Evolutionary conservation across 495 filamentous ascomycete species (phyloP).

Genomic region (Penicillium subrubescens): DNA sequence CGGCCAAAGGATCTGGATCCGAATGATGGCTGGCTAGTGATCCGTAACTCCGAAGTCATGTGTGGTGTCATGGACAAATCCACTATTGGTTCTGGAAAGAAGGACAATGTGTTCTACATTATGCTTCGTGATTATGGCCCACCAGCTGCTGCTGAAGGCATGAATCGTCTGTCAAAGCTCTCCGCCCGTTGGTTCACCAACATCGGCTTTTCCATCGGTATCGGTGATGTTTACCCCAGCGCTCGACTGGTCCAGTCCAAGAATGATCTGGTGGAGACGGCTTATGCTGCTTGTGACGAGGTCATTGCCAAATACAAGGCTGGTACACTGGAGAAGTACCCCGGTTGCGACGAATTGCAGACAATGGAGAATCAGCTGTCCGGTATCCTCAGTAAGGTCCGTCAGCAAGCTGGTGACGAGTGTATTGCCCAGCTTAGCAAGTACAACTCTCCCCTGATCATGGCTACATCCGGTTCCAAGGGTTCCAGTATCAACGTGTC

Average conservation of each 20-base stretch:
- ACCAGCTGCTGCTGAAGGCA: slow-evolving; percentile 81
- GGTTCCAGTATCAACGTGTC: slow-evolving; percentile 97
- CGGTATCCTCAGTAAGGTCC: slow-evolving; percentile 86
- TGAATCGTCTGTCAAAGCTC: slow-evolving; percentile 91
- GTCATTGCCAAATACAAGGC: slow-evolving; percentile 79
- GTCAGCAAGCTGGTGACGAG: slow-evolving; percentile 85
- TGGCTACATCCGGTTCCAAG: slow-evolving; percentile 97
- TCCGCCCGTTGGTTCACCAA: slow-evolving; percentile 87
- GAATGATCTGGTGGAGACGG: slow-evolving; percentile 70
- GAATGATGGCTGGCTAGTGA: slow-evolving; percentile 85
- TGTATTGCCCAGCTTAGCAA: slow-evolving; percentile 88
- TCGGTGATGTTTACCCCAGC: slow-evolving; percentile 88
- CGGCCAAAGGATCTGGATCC: slow-evolving; percentile 69
- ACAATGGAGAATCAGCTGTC: slow-evolving; percentile 91
- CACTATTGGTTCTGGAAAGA: slow-evolving; percentile 93
- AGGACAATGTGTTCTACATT: slow-evolving; percentile 95
- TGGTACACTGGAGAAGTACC: slow-evolving; percentile 76
- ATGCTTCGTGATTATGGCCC: slow-evolving; percentile 93
- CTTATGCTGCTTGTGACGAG: slow-evolving; percentile 80
- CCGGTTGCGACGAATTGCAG: slow-evolving; percentile 87
- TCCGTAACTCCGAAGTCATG: slow-evolving; percentile 97
- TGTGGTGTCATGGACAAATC: slow-evolving; percentile 98
- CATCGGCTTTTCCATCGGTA: slow-evolving; percentile 94
- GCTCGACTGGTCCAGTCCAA: slow-evolving; percentile 67
- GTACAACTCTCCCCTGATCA: slow-evolving; percentile 91